Conservation (phyloP, 2,329 filamentous ascomycete genomes). For the Trichocomaceae sp. region DNA sequence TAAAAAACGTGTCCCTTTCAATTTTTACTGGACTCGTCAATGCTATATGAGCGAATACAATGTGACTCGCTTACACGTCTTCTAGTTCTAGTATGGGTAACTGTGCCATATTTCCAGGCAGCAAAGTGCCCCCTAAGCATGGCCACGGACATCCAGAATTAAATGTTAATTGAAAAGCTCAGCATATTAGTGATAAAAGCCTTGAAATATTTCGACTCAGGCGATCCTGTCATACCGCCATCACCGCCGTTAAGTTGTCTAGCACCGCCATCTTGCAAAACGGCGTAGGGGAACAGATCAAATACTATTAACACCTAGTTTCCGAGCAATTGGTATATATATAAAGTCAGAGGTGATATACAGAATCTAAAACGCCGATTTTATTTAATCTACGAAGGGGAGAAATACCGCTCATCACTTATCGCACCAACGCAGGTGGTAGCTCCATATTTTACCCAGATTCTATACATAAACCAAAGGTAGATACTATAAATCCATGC, state of each 20-base stretch:
- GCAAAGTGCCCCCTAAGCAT: neutral
- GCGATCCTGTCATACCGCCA: neutral
- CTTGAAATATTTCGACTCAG: neutral
- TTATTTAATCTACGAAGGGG: neutral
- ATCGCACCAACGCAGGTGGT: neutral
- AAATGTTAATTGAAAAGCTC: neutral
- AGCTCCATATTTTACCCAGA: neutral
- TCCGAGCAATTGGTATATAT: neutral
- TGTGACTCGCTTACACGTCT: neutral
- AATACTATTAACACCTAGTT: neutral
- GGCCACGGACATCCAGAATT: neutral
- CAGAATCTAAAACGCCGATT: neutral
- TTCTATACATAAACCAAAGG: neutral
- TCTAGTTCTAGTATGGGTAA: neutral
- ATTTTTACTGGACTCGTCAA: no score
- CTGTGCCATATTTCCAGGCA: slow-evolving; percentile 5
- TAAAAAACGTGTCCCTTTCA: no score
- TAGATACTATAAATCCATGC: neutral
- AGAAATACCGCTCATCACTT: neutral
- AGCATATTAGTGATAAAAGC: neutral
- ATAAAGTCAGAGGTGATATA: neutral
- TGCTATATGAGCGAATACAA: no score
- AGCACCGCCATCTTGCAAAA: neutral
- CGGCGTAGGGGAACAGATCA: neutral
- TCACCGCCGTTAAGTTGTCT: neutral